phyloP scores from a whole-genome alignment of 1,139 yeast genomes.

The Yamadazyma dushanensis region DNA sequence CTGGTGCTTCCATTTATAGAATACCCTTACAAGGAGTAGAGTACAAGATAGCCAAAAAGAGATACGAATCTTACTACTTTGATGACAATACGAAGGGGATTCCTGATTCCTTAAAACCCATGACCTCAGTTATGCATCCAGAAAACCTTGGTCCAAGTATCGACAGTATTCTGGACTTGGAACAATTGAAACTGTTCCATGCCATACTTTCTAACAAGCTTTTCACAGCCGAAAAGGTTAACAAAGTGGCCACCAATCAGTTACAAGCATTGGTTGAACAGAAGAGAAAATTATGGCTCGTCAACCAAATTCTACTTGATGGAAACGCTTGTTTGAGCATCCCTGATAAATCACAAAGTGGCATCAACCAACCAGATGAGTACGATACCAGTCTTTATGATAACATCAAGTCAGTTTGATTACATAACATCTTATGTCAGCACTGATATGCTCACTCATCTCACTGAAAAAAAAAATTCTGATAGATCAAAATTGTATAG shows the following conservation, averaged over 20 bases:
- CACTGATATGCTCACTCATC: constrained; percentile 8
- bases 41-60: constrained; percentile 33
- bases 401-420: constrained; percentile 7
- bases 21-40: constrained; percentile 38
- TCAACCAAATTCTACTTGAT: constrained; percentile 60
- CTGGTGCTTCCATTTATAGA: constrained; percentile 19
- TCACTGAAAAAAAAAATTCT: constrained; percentile 6
- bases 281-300: constrained; percentile 50
- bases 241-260: constrained; percentile 43
- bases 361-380: constrained; percentile 20
- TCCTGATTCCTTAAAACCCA: constrained; percentile 6
- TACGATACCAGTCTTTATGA: constrained; percentile 30
- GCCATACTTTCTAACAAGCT: constrained; percentile 21
- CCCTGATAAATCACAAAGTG: constrained; percentile 17
- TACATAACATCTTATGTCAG: neutral
- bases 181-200: constrained; percentile 22
- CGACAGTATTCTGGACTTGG: constrained; percentile 20
- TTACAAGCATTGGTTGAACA: constrained; percentile 28
- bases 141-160: constrained; percentile 9
- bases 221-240: constrained; percentile 50
- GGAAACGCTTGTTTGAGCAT: constrained; percentile 42
- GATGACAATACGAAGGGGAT: constrained; percentile 11
- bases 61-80: constrained; percentile 25
- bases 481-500: constrained; percentile 5
- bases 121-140: neutral